Conservation (phyloP, 2,329 filamentous ascomycete species). For the Talaromyces funiculosus region DNA sequence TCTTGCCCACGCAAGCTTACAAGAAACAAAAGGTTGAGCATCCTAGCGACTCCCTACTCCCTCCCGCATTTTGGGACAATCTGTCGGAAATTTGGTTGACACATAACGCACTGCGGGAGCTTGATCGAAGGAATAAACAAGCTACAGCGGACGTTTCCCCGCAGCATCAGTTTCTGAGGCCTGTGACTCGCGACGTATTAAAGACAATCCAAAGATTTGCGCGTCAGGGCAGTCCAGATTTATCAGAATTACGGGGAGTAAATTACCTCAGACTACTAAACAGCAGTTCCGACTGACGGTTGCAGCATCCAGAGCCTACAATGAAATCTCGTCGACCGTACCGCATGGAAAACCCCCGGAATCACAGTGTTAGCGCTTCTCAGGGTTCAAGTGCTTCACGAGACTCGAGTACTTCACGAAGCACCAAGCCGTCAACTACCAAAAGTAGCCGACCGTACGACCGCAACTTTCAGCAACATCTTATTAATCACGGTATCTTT, state of each 20-base stretch:
- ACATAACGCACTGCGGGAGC: background rate
- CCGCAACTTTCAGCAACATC: background rate
- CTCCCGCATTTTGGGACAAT: constrained; percentile 1
- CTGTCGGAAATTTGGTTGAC: background rate
- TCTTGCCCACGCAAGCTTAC: background rate
- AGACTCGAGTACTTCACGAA: background rate
- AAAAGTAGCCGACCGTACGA: constrained; percentile 1
- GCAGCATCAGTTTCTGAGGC: background rate
- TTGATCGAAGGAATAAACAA: constrained; percentile 2
- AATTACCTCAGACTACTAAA: background rate
- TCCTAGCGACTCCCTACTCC: background rate
- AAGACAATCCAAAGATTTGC: background rate
- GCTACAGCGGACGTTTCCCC: background rate
- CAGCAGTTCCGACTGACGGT: background rate
- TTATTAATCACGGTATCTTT: background rate
- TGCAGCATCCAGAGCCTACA: constrained; percentile 3
- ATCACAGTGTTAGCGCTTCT: background rate
- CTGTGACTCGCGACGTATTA: background rate
- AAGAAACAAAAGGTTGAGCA: background rate
- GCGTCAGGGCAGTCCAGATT: constrained; percentile 2
- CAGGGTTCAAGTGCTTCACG: too few species aligned
- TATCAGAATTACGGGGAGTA: constrained; percentile 3
- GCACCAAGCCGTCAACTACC: background rate
- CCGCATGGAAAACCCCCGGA: background rate
- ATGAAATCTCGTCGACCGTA: background rate